Conservation (phyloP, 2,329 filamentous ascomycete genomes). For the Emericellopsis atlantica region DNA sequence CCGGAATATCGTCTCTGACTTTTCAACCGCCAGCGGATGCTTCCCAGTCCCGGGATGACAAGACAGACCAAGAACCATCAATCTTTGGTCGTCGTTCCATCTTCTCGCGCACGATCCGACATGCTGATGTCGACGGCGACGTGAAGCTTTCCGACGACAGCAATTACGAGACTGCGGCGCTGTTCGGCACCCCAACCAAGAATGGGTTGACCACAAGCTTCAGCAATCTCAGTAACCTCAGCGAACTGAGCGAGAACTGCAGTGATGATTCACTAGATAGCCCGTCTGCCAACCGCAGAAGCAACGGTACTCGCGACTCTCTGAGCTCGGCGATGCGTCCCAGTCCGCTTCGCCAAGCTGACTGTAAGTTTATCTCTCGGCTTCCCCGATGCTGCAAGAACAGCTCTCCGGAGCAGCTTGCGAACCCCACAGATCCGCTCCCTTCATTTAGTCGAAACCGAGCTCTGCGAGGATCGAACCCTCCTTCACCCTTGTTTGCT, state of each 20-base stretch:
- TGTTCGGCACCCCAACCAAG: slow-evolving; percentile 66
- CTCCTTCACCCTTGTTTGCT: slow-evolving; percentile 4
- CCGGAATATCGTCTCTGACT: slow-evolving; percentile 62
- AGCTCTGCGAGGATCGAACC: too few relatives aligned
- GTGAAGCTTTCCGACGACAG: not conserved
- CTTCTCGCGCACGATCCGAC: too few relatives aligned
- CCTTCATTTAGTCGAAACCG: too few relatives aligned
- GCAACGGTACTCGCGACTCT: slow-evolving; percentile 22
- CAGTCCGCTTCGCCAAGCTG: slow-evolving; percentile 21
- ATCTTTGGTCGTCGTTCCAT: not conserved
- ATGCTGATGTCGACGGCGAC: not conserved
- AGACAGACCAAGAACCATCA: not conserved
- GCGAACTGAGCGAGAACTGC: slow-evolving; percentile 11
- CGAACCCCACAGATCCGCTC: too few relatives aligned
- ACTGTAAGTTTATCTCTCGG: slow-evolving; percentile 26
- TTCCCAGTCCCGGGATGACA: not conserved
- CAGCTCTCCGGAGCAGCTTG: too few relatives aligned
- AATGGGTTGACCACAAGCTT: slow-evolving; percentile 34
- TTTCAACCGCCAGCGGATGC: slow-evolving; percentile 49
- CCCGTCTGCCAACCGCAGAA: slow-evolving; percentile 30
- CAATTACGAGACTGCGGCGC: not conserved
- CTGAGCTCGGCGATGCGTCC: slow-evolving; percentile 28
- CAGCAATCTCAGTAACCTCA: slow-evolving; percentile 19
- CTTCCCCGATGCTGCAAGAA: too few relatives aligned
- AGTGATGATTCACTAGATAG: slow-evolving; percentile 29